These are phyloP conservation scores for Panicum virgatum DNA, from an alignment of 202 grass and related monocot genomes.

Conservation along the genomic window DNA sequence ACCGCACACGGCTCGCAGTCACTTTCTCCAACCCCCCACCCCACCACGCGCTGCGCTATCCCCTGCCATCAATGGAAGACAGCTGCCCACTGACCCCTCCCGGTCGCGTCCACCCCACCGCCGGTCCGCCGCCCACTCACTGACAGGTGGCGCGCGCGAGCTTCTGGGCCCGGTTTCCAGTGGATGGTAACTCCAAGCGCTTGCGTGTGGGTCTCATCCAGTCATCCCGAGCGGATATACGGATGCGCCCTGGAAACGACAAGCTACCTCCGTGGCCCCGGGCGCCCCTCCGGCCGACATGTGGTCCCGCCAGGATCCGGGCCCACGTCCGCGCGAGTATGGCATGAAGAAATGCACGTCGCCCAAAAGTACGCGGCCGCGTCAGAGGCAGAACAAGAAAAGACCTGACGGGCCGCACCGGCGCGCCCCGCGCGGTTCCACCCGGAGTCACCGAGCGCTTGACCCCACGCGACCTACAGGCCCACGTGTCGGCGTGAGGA, in stretches of 20 bases:
- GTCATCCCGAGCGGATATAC: neutral
- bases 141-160: neutral
- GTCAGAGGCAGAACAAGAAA: constrained; percentile 32
- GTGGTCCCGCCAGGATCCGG: neutral
- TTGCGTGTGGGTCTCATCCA: neutral
- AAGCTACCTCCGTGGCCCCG: neutral
- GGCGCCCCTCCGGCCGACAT: neutral
- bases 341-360: constrained; percentile 32
- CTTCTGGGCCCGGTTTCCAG: neutral
- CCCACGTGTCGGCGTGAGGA: constrained; percentile 4
- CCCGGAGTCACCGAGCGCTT: neutral
- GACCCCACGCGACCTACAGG: rapidly evolving
- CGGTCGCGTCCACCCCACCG: neutral
- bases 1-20: neutral
- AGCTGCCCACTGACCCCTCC: neutral
- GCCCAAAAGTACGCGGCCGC: constrained; percentile 33
- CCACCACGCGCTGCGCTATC: neutral
- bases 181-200: neutral
- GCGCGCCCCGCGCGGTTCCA: neutral
- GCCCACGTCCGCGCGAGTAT: neutral
- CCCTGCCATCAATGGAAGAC: neutral
- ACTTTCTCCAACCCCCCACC: neutral
- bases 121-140: neutral
- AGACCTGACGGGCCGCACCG: neutral
- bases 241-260: neutral